Evolutionary conservation across 2,329 filamentous ascomycete genomes (phyloP).

Genomic region (Didymella keratinophila): DNA sequence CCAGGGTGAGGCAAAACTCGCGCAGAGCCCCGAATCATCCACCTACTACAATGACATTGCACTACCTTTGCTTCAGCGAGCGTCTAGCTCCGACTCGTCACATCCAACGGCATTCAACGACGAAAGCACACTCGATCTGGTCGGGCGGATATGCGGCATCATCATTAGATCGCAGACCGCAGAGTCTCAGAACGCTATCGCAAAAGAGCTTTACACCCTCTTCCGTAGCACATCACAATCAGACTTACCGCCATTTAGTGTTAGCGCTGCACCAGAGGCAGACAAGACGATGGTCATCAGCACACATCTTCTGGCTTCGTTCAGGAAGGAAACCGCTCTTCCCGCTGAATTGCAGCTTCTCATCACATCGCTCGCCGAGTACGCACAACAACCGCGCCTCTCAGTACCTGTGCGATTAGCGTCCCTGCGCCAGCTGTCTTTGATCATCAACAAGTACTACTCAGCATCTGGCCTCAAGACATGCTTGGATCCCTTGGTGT

Average conservation of each 20-base stretch:
- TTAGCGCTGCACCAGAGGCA: slow-evolving; percentile 41
- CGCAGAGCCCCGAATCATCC: slow-evolving; percentile 50
- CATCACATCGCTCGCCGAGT: slow-evolving; percentile 49
- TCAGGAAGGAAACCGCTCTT: slow-evolving; percentile 48
- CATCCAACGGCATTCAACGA: slow-evolving; percentile 52
- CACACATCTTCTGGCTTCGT: slow-evolving; percentile 64
- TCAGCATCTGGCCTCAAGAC: slow-evolving; percentile 50
- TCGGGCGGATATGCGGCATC: slow-evolving; percentile 67
- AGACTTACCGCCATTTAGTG: slow-evolving; percentile 45
- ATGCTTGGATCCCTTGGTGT: slow-evolving; percentile 51
- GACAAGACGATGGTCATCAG: slow-evolving; percentile 63
- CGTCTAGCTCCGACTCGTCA: slow-evolving; percentile 43
- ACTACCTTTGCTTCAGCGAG: slow-evolving; percentile 52
- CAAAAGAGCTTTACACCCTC: slow-evolving; percentile 63
- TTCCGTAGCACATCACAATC: slow-evolving; percentile 51
- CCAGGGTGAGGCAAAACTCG: slow-evolving; percentile 61
- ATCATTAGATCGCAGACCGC: slow-evolving; percentile 63
- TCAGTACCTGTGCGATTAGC: slow-evolving; percentile 42
- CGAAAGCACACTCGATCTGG: slow-evolving; percentile 63
- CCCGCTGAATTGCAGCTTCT: slow-evolving; percentile 44
- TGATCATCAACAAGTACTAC: slow-evolving; percentile 60
- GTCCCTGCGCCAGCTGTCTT: slow-evolving; percentile 54
- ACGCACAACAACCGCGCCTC: slow-evolving; percentile 42
- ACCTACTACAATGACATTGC: slow-evolving; percentile 58
- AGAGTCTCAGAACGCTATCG: slow-evolving; percentile 60